These are phyloP conservation scores for Lasiodiplodia sp. DNA, from an alignment of 2,329 filamentous ascomycete genomes.

Conservation along the genomic window DNA sequence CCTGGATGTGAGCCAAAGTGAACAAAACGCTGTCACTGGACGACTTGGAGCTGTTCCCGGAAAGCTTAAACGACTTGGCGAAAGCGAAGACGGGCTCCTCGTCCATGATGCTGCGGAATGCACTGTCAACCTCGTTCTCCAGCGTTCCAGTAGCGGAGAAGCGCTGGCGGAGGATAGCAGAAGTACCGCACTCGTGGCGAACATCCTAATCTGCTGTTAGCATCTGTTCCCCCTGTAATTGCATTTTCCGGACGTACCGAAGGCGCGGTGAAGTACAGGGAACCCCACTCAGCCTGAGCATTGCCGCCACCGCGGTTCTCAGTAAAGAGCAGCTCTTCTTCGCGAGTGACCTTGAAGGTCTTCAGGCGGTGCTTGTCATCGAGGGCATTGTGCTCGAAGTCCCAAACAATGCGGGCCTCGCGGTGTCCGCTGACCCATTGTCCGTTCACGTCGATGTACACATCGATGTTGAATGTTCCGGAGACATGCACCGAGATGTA, in stretches of 20 bases:
- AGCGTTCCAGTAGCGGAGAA: slow-evolving; percentile 75
- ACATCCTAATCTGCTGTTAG: slow-evolving; percentile 54
- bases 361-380: slow-evolving; percentile 58
- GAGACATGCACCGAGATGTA: slow-evolving; percentile 77
- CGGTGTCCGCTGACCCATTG: slow-evolving; percentile 84
- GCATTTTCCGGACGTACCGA: slow-evolving; percentile 43
- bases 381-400: slow-evolving; percentile 58
- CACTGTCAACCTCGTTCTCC: slow-evolving; percentile 70
- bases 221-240: slow-evolving; percentile 33
- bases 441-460: slow-evolving; percentile 58
- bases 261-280: slow-evolving; percentile 77
- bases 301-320: slow-evolving; percentile 60
- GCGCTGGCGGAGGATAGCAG: slow-evolving; percentile 67
- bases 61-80: slow-evolving; percentile 47
- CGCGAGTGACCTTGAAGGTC: slow-evolving; percentile 70
- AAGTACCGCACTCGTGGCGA: slow-evolving; percentile 74
- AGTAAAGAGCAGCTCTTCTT: slow-evolving; percentile 72
- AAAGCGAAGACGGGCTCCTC: slow-evolving; percentile 86
- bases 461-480: slow-evolving; percentile 63
- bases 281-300: slow-evolving; percentile 86
- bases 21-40: slow-evolving; percentile 66
- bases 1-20: slow-evolving; percentile 78
- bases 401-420: slow-evolving; percentile 74
- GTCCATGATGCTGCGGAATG: slow-evolving; percentile 75
- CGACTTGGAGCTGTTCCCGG: slow-evolving; percentile 33